These are phyloP conservation scores for Metarhizium robertsii DNA, from an alignment of 2,329 filamentous ascomycete species.

Conservation along the genomic window DNA sequence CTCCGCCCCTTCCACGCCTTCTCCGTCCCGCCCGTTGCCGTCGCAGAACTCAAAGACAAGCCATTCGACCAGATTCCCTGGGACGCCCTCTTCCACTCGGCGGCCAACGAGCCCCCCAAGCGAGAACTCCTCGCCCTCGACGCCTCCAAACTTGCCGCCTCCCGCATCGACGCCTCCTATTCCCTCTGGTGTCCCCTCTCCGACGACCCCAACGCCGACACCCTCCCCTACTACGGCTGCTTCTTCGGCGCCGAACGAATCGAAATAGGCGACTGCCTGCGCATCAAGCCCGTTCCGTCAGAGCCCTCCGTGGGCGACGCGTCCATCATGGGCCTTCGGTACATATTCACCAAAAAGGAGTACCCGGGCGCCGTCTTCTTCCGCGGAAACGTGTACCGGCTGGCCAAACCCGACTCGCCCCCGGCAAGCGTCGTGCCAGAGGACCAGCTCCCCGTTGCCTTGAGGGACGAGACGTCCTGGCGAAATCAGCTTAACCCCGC, in stretches of 20 bases:
- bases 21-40: constrained; percentile 34
- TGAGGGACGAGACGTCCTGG: constrained; percentile 31
- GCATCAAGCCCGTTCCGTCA: constrained; percentile 31
- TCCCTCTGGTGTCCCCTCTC: constrained; percentile 34
- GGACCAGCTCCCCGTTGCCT: constrained; percentile 30
- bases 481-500: constrained; percentile 24
- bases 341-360: constrained; percentile 29
- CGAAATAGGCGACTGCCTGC: constrained; percentile 37
- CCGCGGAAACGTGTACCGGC: constrained; percentile 30
- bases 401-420: constrained; percentile 18
- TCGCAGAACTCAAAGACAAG: constrained; percentile 29
- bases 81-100: constrained; percentile 25
- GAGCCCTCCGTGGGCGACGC: constrained; percentile 25
- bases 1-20: constrained; percentile 43
- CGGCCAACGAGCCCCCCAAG: constrained; percentile 24
- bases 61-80: constrained; percentile 34
- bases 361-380: constrained; percentile 28
- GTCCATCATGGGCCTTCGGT: constrained; percentile 27
- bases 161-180: constrained; percentile 38
- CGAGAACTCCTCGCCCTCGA: constrained; percentile 35
- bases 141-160: constrained; percentile 41
- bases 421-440: constrained; percentile 20
- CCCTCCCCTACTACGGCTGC: constrained; percentile 32
- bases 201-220: constrained; percentile 22
- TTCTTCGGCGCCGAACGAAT: constrained; percentile 44